These are phyloP conservation scores for Saussurea involucrata DNA, from an alignment of 129 eudicot genomes.

Conservation along the genomic window DNA sequence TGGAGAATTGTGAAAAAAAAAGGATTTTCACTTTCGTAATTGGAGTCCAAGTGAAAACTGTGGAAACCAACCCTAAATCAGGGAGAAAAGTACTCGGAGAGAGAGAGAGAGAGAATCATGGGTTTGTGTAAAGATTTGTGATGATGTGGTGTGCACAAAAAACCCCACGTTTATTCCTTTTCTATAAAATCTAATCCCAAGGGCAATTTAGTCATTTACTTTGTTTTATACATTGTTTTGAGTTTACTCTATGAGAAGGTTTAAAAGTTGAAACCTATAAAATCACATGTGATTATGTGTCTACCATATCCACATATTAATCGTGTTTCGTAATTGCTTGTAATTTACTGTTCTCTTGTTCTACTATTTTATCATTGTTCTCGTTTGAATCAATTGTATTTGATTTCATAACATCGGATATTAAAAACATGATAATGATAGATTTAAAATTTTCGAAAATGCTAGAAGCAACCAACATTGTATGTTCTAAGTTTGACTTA, in stretches of 20 bases:
- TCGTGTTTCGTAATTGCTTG: too few species aligned
- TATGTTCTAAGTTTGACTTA: too few species aligned
- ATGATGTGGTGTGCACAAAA: slow-evolving; percentile 19
- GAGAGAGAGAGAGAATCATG: slow-evolving; percentile 5
- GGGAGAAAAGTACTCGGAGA: not conserved
- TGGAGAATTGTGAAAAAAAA: not conserved
- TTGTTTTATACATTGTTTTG: not conserved
- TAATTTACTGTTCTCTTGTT: too few species aligned
- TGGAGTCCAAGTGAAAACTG: not conserved
- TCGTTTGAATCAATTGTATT: too few species aligned
- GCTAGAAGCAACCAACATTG: too few species aligned
- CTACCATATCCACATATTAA: too few species aligned
- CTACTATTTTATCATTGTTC: too few species aligned
- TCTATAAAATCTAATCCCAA: not conserved
- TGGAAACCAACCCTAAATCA: slow-evolving; percentile 6
- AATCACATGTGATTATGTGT: too few species aligned
- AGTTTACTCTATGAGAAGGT: not conserved
- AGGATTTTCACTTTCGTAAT: not conserved
- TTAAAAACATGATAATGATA: too few species aligned
- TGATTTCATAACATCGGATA: too few species aligned
- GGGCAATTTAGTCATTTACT: slow-evolving; percentile 13
- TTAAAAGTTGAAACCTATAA: not conserved
- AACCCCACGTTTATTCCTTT: slow-evolving; percentile 17
- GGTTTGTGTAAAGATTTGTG: slow-evolving; percentile 8
- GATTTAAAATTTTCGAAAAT: too few species aligned